These are phyloP conservation scores for Bromus sterilis DNA, from an alignment of 176 grass and related monocot genomes.

Conservation along the genomic window DNA sequence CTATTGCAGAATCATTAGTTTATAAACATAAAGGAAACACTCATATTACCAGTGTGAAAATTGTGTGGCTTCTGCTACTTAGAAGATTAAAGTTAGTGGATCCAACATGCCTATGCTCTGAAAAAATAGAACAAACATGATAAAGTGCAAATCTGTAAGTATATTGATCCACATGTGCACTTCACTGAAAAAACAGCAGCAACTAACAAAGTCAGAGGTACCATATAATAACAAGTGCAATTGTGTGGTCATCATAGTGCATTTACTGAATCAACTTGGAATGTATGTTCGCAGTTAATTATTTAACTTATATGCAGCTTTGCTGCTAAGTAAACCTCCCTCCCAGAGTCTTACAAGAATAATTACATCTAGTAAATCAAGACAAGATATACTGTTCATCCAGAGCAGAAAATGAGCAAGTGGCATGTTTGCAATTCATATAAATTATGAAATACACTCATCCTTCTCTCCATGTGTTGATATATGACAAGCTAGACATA, in stretches of 20 bases:
- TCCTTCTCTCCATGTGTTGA: not conserved
- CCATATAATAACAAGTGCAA: not conserved
- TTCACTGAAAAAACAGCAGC: slow-evolving; percentile 9
- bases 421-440: not conserved
- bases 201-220: not conserved
- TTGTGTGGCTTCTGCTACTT: slow-evolving; percentile 99
- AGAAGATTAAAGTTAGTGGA: slow-evolving; percentile 97
- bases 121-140: slow-evolving; percentile 11
- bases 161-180: slow-evolving; percentile 9
- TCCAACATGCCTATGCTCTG: slow-evolving; percentile 99
- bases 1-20: not conserved
- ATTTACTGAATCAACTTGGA: not conserved
- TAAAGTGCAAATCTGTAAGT: slow-evolving; percentile 3
- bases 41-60: slow-evolving; percentile 92
- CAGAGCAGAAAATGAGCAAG: not conserved
- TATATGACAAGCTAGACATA: not conserved
- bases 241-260: not conserved
- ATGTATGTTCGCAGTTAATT: not conserved
- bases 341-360: too few species aligned
- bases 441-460: not conserved
- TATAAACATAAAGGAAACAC: not conserved
- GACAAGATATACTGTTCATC: not conserved
- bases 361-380: not conserved
- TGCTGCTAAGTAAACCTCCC: too few species aligned
- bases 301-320: too few species aligned